Evolutionary conservation across 2,329 filamentous ascomycete species (phyloP), one percentile per base, ranked within the genome.

Genomic region (Penicillium hordei): DNA sequence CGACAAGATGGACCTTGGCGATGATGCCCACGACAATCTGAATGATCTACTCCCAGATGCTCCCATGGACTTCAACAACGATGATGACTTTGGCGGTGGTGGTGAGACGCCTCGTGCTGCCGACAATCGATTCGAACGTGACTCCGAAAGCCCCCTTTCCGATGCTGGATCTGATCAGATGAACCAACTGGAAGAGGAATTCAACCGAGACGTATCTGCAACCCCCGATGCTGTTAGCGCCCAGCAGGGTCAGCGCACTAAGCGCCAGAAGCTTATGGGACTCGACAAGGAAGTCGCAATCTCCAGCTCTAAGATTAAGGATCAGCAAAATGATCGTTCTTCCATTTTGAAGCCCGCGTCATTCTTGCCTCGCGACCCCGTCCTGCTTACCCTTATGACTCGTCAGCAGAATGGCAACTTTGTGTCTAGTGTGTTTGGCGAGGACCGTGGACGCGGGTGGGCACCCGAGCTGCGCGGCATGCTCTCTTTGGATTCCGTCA

Each of bases 381-480:
- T 93, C 53, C 82, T 97, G 15, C 82, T 97, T 31, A 90, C 91
- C 34, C 80, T 99, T 23, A 89, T 96, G 81, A 91, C 93, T 67
- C 89, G 97, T 83, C 94, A 97, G 74, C 92, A 89, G 77, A 91
- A 85, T 53, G 93, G 94, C 53, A 90, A 87, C 39, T 97, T 99
- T 68, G 90, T 97, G 19, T 90, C 89, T 4, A 93, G 86, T 67
- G 88, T 96, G 62, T 87, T 97, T 77, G 88, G 90, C 52, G 91
- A 93, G 60, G 90, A 88, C 38, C 86, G 90, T 62, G 88, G 87
- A 65, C 83, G 85, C 64, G 86, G 85, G 42, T 97, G 92, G 93
- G 93, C 93, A 4, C 93, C 93, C 0, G 94, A 99, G 76, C 83
- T 99, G 21, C 88, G 91, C 59, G 91, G 89, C n/a, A 86, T 99